A percentile compares a stretch with the other conserved stretches of the same genome.
These are phyloP conservation scores for Cyberlindnera xishuangbannaensis DNA, from an alignment of 805 yeast species.

Conservation along the genomic window DNA sequence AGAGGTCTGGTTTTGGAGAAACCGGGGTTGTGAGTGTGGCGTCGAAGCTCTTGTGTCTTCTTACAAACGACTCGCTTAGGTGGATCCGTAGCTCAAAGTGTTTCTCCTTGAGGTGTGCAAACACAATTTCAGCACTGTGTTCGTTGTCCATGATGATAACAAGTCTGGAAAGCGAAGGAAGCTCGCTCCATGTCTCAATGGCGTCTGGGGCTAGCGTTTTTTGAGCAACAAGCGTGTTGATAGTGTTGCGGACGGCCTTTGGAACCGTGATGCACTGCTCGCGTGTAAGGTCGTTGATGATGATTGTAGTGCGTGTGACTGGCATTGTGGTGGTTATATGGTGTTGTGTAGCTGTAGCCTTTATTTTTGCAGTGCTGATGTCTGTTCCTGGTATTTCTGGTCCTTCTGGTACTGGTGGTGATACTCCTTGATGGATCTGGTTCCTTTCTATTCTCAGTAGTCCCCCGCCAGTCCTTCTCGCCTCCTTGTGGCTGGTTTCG, in stretches of 20 bases:
- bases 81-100: slow-evolving; percentile 25
- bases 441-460: too few relatives aligned
- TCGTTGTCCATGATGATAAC: slow-evolving; percentile 32
- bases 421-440: too few relatives aligned
- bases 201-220: neutral
- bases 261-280: slow-evolving; percentile 19
- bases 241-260: slow-evolving; percentile 11
- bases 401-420: too few relatives aligned
- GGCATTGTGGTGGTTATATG: slow-evolving; percentile 5
- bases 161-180: slow-evolving; percentile 36
- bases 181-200: slow-evolving; percentile 32
- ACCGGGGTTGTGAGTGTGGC: slow-evolving; percentile 18
- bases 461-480: too few relatives aligned
- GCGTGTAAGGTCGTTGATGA: slow-evolving; percentile 19
- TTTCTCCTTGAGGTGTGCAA: slow-evolving; percentile 13
- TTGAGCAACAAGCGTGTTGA: slow-evolving; percentile 7
- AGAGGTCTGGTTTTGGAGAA: slow-evolving; percentile 16
- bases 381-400: neutral
- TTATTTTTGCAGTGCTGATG: neutral
- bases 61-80: slow-evolving; percentile 29
- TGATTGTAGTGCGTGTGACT: slow-evolving; percentile 18
- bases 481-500: too few relatives aligned
- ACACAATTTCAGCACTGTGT: slow-evolving; percentile 21
- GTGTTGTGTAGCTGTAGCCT: neutral
- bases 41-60: slow-evolving; percentile 26